Conservation (phyloP, 257 asterid genomes). For the Galeopsis tetrahit region DNA sequence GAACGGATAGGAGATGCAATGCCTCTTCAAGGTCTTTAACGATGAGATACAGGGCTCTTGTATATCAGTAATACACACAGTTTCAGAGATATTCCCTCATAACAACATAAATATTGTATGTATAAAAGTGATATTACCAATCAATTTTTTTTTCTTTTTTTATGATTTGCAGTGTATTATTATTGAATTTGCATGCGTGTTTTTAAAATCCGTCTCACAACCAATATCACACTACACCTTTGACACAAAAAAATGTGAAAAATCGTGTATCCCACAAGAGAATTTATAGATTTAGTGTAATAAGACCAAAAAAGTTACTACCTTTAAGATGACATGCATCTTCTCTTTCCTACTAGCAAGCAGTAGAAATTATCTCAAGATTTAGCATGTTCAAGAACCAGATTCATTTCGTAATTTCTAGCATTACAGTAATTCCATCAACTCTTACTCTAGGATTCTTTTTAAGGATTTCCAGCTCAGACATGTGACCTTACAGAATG, state of each 20-base stretch:
- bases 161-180: too few relatives aligned
- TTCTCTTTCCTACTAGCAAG: neutral
- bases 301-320: too few relatives aligned
- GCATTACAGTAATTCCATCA: neutral
- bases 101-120: neutral
- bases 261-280: neutral
- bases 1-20: constrained; percentile 1
- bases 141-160: too few relatives aligned
- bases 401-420: neutral
- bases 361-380: constrained; percentile 4
- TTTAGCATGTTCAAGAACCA: neutral
- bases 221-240: neutral
- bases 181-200: neutral
- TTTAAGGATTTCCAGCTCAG: neutral
- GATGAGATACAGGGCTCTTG: too few relatives aligned
- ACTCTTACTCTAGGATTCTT: neutral
- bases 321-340: neutral
- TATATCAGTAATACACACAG: too few relatives aligned
- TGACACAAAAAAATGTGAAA: neutral
- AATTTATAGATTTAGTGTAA: neutral
- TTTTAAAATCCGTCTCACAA: neutral
- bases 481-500: constrained; percentile 26
- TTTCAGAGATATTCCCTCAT: too few relatives aligned
- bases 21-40: neutral
- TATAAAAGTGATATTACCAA: neutral